phyloP scores from a whole-genome alignment of 176 grass and related monocot species.

The Carex scoparia region DNA sequence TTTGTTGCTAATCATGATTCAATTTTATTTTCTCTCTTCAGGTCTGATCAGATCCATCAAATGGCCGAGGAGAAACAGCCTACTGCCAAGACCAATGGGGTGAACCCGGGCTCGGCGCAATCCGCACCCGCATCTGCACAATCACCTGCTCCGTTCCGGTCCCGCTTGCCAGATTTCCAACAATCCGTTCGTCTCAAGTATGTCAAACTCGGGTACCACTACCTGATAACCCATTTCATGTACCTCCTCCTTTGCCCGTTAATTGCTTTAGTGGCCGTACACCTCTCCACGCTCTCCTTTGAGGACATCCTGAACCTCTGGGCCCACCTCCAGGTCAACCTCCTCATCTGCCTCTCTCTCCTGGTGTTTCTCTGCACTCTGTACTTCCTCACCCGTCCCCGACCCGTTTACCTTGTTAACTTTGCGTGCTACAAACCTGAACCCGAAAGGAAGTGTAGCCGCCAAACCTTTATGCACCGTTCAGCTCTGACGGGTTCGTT shows the following conservation, averaged over 20 bases:
- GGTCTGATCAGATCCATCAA: not conserved
- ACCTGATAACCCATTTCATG: constrained; percentile 92
- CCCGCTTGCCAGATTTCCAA: constrained; percentile 64
- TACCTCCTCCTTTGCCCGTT: constrained; percentile 71
- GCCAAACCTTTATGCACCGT: constrained; percentile 57
- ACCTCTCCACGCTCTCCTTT: constrained; percentile 60
- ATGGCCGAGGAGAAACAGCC: constrained; percentile 24
- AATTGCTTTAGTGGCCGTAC: constrained; percentile 37
- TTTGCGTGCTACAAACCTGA: constrained; percentile 81
- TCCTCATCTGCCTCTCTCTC: constrained; percentile 63
- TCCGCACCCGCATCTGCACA: not conserved
- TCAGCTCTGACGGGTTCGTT: constrained; percentile 45
- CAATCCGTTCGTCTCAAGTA: constrained; percentile 92
- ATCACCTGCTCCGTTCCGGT: constrained; percentile 23
- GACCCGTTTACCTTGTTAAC: constrained; percentile 63
- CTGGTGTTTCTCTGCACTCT: constrained; percentile 72
- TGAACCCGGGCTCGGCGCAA: constrained; percentile 4
- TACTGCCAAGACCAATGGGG: not conserved
- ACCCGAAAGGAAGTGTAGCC: constrained; percentile 40
- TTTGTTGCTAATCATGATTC: constrained; percentile 6
- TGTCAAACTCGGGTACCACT: constrained; percentile 91
- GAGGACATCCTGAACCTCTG: constrained; percentile 50
- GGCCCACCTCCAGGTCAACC: constrained; percentile 63
- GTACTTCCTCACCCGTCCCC: constrained; percentile 59
- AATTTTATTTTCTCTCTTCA: constrained; percentile 4